phyloP scores from a whole-genome alignment of 331 rosid species.

The Phaseolus coccineus region DNA sequence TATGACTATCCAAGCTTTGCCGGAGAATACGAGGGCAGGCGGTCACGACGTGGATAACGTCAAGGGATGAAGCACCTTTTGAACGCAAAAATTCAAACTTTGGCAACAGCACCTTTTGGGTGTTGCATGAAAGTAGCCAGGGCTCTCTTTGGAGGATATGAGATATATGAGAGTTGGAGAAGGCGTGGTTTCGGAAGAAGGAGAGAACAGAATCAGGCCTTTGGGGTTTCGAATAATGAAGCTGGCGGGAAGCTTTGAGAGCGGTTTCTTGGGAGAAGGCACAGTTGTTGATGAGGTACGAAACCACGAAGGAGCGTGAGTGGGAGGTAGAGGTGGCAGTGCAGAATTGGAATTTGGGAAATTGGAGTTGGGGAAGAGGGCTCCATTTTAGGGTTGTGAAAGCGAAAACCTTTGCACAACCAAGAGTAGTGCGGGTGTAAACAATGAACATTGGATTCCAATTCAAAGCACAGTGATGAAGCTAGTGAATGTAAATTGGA shows the following conservation, averaged over 20 bases:
- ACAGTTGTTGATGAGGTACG: constrained; percentile 41
- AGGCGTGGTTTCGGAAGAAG: constrained; percentile 39
- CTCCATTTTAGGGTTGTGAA: not conserved
- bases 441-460: not conserved
- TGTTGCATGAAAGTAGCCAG: not conserved
- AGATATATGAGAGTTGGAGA: constrained; percentile 7
- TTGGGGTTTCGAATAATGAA: constrained; percentile 15
- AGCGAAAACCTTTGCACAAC: not conserved
- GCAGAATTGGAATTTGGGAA: not conserved
- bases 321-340: constrained; percentile 22
- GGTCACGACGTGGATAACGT: not conserved
- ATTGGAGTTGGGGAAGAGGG: not conserved
- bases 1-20: constrained; percentile 36
- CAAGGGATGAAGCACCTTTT: constrained; percentile 43
- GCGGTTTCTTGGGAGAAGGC: constrained; percentile 47
- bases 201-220: constrained; percentile 40
- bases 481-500: too few relatives aligned
- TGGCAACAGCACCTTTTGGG: constrained; percentile 5
- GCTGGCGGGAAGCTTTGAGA: not conserved
- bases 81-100: constrained; percentile 49
- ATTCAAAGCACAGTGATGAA: not conserved
- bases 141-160: not conserved
- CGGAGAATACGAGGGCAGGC: not conserved
- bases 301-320: constrained; percentile 20
- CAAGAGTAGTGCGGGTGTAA: not conserved